Conservation (phyloP, 2,329 filamentous ascomycete species). For the Verticillium nubilum region DNA sequence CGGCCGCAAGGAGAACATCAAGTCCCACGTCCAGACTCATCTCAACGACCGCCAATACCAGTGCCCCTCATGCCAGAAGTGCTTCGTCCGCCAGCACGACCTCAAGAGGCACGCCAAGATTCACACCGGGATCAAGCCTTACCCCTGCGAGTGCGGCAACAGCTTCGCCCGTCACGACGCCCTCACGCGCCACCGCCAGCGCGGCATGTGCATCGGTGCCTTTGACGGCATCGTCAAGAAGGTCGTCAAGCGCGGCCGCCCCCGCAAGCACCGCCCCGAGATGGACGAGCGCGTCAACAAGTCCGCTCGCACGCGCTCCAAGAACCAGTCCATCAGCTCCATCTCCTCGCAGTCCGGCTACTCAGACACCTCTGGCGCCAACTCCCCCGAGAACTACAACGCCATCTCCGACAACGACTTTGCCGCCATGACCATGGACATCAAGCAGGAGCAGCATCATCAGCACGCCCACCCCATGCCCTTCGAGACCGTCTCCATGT, state of each 20-base stretch:
- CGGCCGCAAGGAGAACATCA: slow-evolving; percentile 98
- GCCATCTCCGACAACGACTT: slow-evolving; percentile 30
- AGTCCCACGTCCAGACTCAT: slow-evolving; percentile 96
- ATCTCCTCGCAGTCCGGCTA: slow-evolving; percentile 48
- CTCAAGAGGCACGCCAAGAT: slow-evolving; percentile 97
- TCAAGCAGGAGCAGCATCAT: slow-evolving; percentile 13
- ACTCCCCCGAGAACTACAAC: slow-evolving; percentile 43
- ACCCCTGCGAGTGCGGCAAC: slow-evolving; percentile 90
- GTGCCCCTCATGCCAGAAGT: slow-evolving; percentile 89
- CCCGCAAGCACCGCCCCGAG: slow-evolving; percentile 56
- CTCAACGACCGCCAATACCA: slow-evolving; percentile 93
- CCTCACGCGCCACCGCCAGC: slow-evolving; percentile 86
- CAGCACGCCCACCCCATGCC: slow-evolving; percentile 12
- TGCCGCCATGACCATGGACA: slow-evolving; percentile 31
- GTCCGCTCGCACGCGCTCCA: slow-evolving; percentile 47
- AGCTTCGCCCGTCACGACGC: slow-evolving; percentile 94
- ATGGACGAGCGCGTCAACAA: slow-evolving; percentile 52
- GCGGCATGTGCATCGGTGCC: slow-evolving; percentile 93
- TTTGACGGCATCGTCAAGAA: slow-evolving; percentile 71
- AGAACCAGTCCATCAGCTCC: slow-evolving; percentile 47
- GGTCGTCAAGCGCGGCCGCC: slow-evolving; percentile 57
- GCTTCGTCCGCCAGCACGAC: slow-evolving; percentile 95
- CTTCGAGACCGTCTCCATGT: slow-evolving; percentile 29
- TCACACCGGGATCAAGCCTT: slow-evolving; percentile 92
- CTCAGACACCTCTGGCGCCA: slow-evolving; percentile 50